A percentile compares a stretch with the other conserved stretches of the same genome.
Evolutionary conservation across 768 basidiomycete species (phyloP).

Genomic region (Leucocoprinus leucothites): DNA sequence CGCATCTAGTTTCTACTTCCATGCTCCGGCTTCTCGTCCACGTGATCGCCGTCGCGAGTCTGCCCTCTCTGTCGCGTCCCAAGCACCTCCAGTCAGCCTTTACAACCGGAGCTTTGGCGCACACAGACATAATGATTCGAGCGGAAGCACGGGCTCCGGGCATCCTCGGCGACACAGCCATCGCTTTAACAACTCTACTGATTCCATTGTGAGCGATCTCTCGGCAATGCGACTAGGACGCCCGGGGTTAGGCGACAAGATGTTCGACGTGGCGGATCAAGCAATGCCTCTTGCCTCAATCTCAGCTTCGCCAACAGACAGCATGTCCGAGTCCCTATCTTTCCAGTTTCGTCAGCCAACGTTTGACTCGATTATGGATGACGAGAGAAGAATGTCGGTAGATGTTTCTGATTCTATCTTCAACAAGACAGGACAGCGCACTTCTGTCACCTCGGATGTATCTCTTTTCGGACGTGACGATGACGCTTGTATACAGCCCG

Average conservation of each 20-base stretch:
- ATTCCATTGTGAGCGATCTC: constrained; percentile 66
- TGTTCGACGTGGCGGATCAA: constrained; percentile 65
- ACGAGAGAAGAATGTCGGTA: constrained; percentile 34
- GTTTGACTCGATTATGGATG: constrained; percentile 70
- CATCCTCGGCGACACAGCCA: constrained; percentile 48
- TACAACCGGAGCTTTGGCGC: constrained; percentile 62
- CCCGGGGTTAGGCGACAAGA: constrained; percentile 83
- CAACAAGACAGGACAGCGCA: constrained; percentile 55
- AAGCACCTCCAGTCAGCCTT: constrained; percentile 66
- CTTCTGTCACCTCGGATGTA: constrained; percentile 46
- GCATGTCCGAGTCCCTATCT: constrained; percentile 19
- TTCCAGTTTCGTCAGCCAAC: constrained; percentile 21
- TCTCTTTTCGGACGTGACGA: constrained; percentile 60
- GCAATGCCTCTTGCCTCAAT: constrained; percentile 59
- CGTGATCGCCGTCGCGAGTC: constrained; percentile 66
- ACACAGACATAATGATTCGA: constrained; percentile 57
- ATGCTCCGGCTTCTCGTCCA: constrained; percentile 41
- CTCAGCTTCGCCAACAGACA: constrained; percentile 58
- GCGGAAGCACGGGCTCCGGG: constrained; percentile 50
- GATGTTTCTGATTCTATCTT: constrained; percentile 52
- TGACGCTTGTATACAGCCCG: constrained; percentile 27
- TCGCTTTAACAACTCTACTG: constrained; percentile 52
- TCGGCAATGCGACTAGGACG: constrained; percentile 56
- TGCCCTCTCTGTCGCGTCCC: constrained; percentile 47
- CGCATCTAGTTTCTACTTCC: constrained; percentile 76